Base-by-base conservation (phyloP, 139 green algal genomes). In the Coccomyxa sp. region DNA sequence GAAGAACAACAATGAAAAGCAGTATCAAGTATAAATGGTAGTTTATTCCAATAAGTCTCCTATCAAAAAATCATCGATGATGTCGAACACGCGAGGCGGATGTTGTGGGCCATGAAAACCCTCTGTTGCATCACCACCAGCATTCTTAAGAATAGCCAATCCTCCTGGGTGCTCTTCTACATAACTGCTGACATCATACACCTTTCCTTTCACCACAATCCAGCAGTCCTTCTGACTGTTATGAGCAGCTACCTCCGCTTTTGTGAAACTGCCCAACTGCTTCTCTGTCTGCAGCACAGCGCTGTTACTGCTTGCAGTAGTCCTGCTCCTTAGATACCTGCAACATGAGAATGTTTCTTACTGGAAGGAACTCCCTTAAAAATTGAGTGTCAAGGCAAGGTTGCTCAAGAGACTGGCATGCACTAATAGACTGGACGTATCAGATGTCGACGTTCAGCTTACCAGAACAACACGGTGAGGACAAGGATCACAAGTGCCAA, bases 101-200 rank as follows among this genome's bases (percentile, higher is more conserved):
- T 98, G 95, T 81, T 98, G 96, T 21, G 94, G 94, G 0, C 96
- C 96, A 77, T 94, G 86, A 82, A 98, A 98, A 31, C 94, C 94
- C 76, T 94, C 87, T 0, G 95, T 98, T 58, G 93, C 85, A 66
- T 98, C 95, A 12, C 81, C 87, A 0, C 95, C 95, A 0, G 93
- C 93, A 82, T 98, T 90, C 11, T 86, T 90, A 57, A 98, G 86
- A 76, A 98, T 98, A 32, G 90, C 90, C 32, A 95, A 89, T 13
- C 95, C 96, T 10, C 95, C 95, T 10, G 96, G 96, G 83, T 98
- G 96, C 71, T 98, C 91, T 13, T 98, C 92, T 0, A 98, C 88
- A 76, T 98, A 98, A 0, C 83, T 77, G 17, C 91, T 98, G 0
- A 98, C 67, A 82, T 98, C 92, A 80, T 98, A 98, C 59, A 98